Evolutionary conservation across 495 filamentous ascomycete genomes (phyloP).

Genomic region (Lepraria neglecta): DNA sequence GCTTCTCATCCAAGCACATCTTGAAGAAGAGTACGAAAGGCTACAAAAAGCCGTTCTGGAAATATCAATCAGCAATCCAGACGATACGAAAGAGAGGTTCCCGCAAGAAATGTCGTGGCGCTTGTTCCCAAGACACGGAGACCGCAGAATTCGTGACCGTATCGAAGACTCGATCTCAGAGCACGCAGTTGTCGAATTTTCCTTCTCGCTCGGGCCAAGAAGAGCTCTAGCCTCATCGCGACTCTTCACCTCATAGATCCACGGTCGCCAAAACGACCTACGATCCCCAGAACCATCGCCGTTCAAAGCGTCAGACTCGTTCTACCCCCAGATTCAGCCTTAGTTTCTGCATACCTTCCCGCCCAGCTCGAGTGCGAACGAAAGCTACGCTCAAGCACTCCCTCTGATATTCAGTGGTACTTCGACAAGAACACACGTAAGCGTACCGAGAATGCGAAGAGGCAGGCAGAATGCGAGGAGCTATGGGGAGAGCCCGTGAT

Average conservation of each 20-base stretch:
- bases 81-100: slow-evolving; percentile 66
- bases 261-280: slow-evolving; percentile 21
- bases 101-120: slow-evolving; percentile 71
- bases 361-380: slow-evolving; percentile 47
- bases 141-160: slow-evolving; percentile 37
- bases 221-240: slow-evolving; percentile 16
- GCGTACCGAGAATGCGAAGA: slow-evolving; percentile 21
- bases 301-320: slow-evolving; percentile 25
- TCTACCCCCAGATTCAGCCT: slow-evolving; percentile 25
- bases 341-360: slow-evolving; percentile 19
- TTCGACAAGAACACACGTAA: slow-evolving; percentile 24
- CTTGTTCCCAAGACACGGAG: slow-evolving; percentile 54
- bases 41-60: slow-evolving; percentile 64
- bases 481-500: slow-evolving; percentile 29
- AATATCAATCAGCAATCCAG: slow-evolving; percentile 69
- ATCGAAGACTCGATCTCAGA: slow-evolving; percentile 41
- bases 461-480: slow-evolving; percentile 23
- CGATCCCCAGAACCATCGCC: slow-evolving; percentile 23
- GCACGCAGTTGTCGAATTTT: slow-evolving; percentile 46
- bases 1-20: slow-evolving; percentile 66
- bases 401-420: slow-evolving; percentile 28
- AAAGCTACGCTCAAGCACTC: slow-evolving; percentile 39
- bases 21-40: slow-evolving; percentile 68
- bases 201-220: slow-evolving; percentile 36
- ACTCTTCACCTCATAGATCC: slow-evolving; percentile 25